A percentile compares a stretch with the other conserved stretches of the same genome.
phyloP scores from a whole-genome alignment of 352 stramenopile species.

The Phytophthora cryptogea region DNA sequence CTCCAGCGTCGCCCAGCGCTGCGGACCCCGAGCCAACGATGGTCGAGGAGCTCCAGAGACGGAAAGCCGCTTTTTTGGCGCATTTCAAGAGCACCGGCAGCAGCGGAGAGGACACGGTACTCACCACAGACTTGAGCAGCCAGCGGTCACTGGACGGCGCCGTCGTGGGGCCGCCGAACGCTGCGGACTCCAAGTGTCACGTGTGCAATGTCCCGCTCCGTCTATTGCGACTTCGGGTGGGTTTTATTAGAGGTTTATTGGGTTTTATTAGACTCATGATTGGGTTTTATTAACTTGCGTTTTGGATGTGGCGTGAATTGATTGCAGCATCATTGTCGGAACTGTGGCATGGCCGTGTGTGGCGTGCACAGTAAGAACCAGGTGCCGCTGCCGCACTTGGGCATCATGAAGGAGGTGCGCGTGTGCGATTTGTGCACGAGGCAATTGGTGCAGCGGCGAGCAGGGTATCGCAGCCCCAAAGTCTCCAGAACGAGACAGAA shows the following conservation, averaged over 20 bases:
- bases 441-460: constrained; percentile 69
- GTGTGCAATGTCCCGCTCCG: constrained; percentile 64
- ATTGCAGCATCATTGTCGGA: constrained; percentile 63
- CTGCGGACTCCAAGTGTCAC: constrained; percentile 60
- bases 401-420: constrained; percentile 75
- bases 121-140: constrained; percentile 18
- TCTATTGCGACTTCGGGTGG: constrained; percentile 53
- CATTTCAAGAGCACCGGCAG: constrained; percentile 46
- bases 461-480: constrained; percentile 62
- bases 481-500: constrained; percentile 20
- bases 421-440: constrained; percentile 77
- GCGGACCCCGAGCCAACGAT: constrained; percentile 35
- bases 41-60: constrained; percentile 43
- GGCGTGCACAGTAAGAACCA: constrained; percentile 82
- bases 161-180: constrained; percentile 10
- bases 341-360: constrained; percentile 67
- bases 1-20: constrained; percentile 19
- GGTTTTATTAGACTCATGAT: background rate
- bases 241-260: constrained; percentile 27
- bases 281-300: constrained; percentile 5
- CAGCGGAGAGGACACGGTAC: constrained; percentile 14
- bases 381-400: constrained; percentile 69
- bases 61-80: constrained; percentile 53
- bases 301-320: background rate
- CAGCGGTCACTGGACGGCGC: constrained; percentile 23